Conservation (phyloP, 495 filamentous ascomycete genomes). For the Daldinia grandis region DNA sequence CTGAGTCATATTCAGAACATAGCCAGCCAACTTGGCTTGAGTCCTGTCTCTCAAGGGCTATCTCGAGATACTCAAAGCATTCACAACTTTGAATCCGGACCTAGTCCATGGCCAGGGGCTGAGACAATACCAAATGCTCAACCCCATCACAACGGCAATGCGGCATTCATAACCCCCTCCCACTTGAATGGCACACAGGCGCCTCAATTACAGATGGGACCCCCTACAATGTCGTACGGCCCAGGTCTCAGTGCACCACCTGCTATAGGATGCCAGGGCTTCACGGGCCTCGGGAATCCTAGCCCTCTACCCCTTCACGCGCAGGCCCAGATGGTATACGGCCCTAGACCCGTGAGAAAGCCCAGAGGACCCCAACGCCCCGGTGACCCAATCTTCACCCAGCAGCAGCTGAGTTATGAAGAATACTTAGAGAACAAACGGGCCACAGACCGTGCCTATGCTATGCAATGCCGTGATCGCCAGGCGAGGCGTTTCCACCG, state of each 20-base stretch:
- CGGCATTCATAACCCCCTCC: background rate
- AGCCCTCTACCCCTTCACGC: constrained; percentile 6
- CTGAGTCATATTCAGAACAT: background rate
- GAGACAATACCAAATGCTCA: background rate
- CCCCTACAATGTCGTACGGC: background rate
- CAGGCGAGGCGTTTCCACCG: constrained; percentile 52
- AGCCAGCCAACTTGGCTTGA: background rate
- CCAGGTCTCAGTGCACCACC: background rate
- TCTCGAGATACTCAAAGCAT: background rate
- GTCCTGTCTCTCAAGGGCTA: background rate
- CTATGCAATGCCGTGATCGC: constrained; percentile 52
- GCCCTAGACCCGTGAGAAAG: constrained; percentile 42
- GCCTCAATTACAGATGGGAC: background rate
- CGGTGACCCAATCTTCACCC: constrained; percentile 17
- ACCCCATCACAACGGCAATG: background rate
- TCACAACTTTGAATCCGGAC: background rate
- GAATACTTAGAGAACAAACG: constrained; percentile 54
- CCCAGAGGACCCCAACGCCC: constrained; percentile 31
- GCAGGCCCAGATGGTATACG: constrained; percentile 36
- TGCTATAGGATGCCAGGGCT: background rate
- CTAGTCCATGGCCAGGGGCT: background rate
- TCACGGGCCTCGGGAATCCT: background rate
- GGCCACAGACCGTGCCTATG: constrained; percentile 50
- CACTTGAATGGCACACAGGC: background rate
- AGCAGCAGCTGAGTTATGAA: constrained; percentile 53